Evolutionary conservation across 1,139 yeast species (phyloP), one percentile per base, ranked within the genome.

Genomic region (Hyphopichia buzzinii): DNA sequence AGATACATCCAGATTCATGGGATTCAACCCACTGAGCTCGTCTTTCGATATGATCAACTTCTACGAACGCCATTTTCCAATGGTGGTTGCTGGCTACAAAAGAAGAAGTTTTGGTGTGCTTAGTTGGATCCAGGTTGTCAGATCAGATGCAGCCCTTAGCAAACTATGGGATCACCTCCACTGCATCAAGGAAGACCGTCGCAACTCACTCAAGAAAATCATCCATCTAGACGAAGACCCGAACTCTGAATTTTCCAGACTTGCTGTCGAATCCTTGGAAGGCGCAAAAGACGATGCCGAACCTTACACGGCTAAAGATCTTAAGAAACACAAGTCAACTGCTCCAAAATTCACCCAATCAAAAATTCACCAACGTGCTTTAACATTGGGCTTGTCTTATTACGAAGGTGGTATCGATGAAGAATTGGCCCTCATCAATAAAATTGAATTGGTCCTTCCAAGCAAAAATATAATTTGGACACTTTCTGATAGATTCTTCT

Each of bases 401-500:
- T 66, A 48, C 32, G 62, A 64, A 39, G 64, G 64, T 7, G 60
- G 60, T 11, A 45, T 63, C 14, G 66, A 65, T 46, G 54, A 52
- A 37, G 52, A 61, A 48, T 46, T 57, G 46, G 47, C 49, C 47
- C 49, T 33, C n/a, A 33, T 33, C 16, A 31, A 33, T 16, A 35
- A 28, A 24, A 62, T 74, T 15, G 59, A 64, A 23, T 53, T 57
- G 22, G 56, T 61, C 8, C 47, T 77, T 21, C 82, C 82, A 0
- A 49, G 49, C 8, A 57, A 54, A 17, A 62, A 59, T 35, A 59
- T 68, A 2, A 45, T 74, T 2, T 72, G 78, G 77, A 46, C 61
- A 24, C 57, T 69, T 3, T 47, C 75, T 10, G 65, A 68, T 30
- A 53, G 70, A 27, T 77, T 65, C 45, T 76, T 76, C 49, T 49